Conservation (phyloP, 176 grass and related monocot species). For the Miscanthus lutarioriparius region DNA sequence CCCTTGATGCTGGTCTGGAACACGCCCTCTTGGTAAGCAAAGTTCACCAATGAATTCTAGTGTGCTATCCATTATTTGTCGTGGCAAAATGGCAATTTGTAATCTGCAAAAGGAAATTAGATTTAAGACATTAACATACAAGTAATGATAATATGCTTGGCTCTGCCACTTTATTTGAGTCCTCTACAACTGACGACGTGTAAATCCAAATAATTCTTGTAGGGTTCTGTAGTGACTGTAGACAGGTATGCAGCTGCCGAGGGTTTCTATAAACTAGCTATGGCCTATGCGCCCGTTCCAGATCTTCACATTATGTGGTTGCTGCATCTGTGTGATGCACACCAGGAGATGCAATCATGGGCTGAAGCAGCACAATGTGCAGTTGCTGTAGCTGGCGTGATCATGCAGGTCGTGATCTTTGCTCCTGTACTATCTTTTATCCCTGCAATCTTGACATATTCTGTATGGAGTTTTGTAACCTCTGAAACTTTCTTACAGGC, state of each 20-base stretch:
- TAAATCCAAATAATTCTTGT: constrained; percentile 38
- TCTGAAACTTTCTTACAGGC: constrained; percentile 54
- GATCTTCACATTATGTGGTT: constrained; percentile 99
- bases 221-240: constrained; percentile 74
- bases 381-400: constrained; percentile 97
- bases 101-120: background rate
- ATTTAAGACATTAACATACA: background rate
- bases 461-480: constrained; percentile 30
- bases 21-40: constrained; percentile 82
- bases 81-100: constrained; percentile 15
- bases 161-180: constrained; percentile 26
- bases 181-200: constrained; percentile 25
- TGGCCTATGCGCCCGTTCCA: constrained; percentile 89
- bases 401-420: constrained; percentile 87
- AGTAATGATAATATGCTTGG: constrained; percentile 1
- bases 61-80: constrained; percentile 17
- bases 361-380: constrained; percentile 99
- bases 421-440: constrained; percentile 2
- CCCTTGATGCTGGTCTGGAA: constrained; percentile 97
- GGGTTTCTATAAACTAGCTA: constrained; percentile 92
- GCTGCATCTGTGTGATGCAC: constrained; percentile 91
- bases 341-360: constrained; percentile 99
- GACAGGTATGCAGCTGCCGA: constrained; percentile 92
- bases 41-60: constrained; percentile 17
- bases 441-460: constrained; percentile 11